Base-by-base conservation (phyloP, 2,329 filamentous ascomycete genomes). In the Pseudopithomyces chartarum region DNA sequence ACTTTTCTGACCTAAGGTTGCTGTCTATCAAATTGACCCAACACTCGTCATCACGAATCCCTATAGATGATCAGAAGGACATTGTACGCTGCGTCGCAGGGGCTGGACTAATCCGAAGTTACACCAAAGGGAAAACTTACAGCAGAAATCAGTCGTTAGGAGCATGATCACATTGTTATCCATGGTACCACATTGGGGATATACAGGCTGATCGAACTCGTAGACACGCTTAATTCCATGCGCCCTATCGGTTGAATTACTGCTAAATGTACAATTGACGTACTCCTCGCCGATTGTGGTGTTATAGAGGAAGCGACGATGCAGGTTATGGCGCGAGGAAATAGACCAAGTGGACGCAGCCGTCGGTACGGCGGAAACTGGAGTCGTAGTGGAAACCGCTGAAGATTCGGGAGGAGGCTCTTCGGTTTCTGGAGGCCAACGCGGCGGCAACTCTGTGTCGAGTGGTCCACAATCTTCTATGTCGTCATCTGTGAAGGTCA, bases 261-360 rank as follows among this genome's bases (percentile, higher is more conserved):
- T 45, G 34, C 33, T 52, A 15, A 22, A 20, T 11, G 56, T 58
- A 26, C 52, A 58, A 32, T 55, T 58, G 8, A 55, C 56, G 22
- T 58, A 58, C 34, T 58, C 56, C 19, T 58, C 56, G n/a, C 56
- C 52, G 33, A 58, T 55, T 5, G 52, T 55, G 12, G 52, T 52
- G 43, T 52, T 53, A 33, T 58, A 58, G 12, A 58, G 43, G 50
- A 44, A 57, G 3, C 55, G 55, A 3, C 46, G 50, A 15, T 51
- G 23, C 2, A 57, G 49, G 6, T 22, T 15, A 29, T 26, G 26
- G 12, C n/a, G n/a, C 38, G 40, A 19, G 3, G 29, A 12, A 13
- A 12, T 8, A 20, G 8, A 13, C 15, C 23, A 6, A 44, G 12
- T 38, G 39, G 34, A 13, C 19, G 15, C 20, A 3, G 11, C 7